A percentile compares a stretch with the other conserved stretches of the same genome.
These are phyloP conservation scores for Haematococcus lacustris DNA, from an alignment of 139 green algal species.

Conservation along the genomic window DNA sequence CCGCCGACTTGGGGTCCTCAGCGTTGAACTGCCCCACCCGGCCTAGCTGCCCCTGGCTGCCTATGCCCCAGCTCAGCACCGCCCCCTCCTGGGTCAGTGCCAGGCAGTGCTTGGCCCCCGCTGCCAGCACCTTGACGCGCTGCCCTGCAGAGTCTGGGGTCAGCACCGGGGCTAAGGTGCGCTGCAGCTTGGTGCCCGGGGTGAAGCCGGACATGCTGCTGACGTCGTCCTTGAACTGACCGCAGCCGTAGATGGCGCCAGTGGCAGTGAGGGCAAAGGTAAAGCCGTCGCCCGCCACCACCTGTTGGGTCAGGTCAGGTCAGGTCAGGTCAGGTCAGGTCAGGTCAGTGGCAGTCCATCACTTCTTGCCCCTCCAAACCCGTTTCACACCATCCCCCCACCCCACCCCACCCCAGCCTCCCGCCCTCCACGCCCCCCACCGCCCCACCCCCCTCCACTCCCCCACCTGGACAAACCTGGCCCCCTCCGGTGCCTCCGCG, in stretches of 20 bases:
- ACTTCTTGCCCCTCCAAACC: too few relatives aligned
- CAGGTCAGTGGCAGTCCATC: too few relatives aligned
- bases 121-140: too few relatives aligned
- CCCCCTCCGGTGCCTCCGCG: not conserved
- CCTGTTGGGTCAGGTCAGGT: too few relatives aligned
- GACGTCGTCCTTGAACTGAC: conserved; percentile 71
- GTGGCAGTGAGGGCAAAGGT: conserved; percentile 58
- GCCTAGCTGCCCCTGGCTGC: conserved; percentile 76
- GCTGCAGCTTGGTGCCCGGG: conserved; percentile 26
- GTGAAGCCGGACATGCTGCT: conserved; percentile 39
- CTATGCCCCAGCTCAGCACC: conserved; percentile 76
- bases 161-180: conserved; percentile 36
- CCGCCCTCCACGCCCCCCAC: too few relatives aligned
- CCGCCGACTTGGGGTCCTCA: not conserved
- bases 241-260: conserved; percentile 77
- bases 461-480: not conserved
- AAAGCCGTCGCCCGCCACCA: conserved; percentile 77
- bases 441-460: too few relatives aligned
- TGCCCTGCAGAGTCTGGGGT: conserved; percentile 25
- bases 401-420: too few relatives aligned
- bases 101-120: conserved; percentile 16
- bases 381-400: too few relatives aligned
- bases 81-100: conserved; percentile 43
- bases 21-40: conserved; percentile 32
- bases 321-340: too few relatives aligned